Evolutionary conservation across 2,329 filamentous ascomycete species (phyloP), one percentile per base, ranked within the genome.

Genomic region (Pestalotiopsis sp.): DNA sequence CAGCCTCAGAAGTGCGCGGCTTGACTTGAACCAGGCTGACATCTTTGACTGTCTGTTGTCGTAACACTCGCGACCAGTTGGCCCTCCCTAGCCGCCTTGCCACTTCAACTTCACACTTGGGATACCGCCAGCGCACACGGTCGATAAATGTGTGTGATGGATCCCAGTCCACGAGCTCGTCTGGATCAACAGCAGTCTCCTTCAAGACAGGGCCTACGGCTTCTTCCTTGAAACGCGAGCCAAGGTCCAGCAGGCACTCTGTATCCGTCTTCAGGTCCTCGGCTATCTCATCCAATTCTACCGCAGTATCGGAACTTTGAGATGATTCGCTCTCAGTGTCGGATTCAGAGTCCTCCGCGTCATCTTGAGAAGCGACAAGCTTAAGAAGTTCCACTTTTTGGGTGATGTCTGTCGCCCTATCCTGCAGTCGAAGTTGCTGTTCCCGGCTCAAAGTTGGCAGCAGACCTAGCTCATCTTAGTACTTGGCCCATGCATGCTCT

Each of bases 201-300:
- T 13, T 31, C 4, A 25, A 25, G 36, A 68, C 58, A 3, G 67
- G 69, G 2, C 69, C 69, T 52, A 68, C 66, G 12, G 66, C 52
- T 14, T 70, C 38, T 67, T 73, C 69, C 11, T 67, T 62, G 27
- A 73, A 70, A 13, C 70, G 65, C 2, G 71, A 66, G 0, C 69
- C 71, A 9, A 73, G 64, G 20, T 73, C 70, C 17, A 73, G 57
- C 11, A 73, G 69, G 40, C 71, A 72, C 41, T 72, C 63, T 12
- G 69, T 66, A 45, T 73, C 71, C 12, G 63, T 73, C 36, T 66
- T 68, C n/a, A 73, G 66, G 60, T 73, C 71, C 27, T 73, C 71
- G 36, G 69, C 71, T 23, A 73, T 72, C 9, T 71, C 69, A 3
- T 70, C 70, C 36, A 72, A 52, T 13, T 70, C 68, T 25, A 12